phyloP scores from a whole-genome alignment of 805 yeast species.

The Nakazawaea ernobii region DNA sequence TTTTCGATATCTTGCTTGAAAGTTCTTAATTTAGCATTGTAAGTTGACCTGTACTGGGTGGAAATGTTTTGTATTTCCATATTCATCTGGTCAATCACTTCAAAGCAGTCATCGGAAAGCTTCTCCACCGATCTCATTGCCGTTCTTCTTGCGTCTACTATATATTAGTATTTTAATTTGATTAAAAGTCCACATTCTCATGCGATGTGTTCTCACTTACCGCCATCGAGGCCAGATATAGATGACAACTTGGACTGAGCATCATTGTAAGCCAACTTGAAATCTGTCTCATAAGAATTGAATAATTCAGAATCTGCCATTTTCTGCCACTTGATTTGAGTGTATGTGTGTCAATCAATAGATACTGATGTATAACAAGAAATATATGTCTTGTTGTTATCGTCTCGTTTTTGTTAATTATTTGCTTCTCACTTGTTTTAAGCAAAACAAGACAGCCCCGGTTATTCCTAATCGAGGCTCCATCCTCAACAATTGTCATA shows the following conservation, averaged over 20 bases:
- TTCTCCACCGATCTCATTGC: slow-evolving; percentile 57
- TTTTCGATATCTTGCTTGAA: slow-evolving; percentile 56
- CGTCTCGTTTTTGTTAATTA: neutral
- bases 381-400: neutral
- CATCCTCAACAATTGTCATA: too few relatives aligned
- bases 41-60: slow-evolving; percentile 62
- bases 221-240: slow-evolving; percentile 42
- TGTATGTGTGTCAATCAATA: neutral
- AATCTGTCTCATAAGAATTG: slow-evolving; percentile 63
- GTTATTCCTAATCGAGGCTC: too few relatives aligned
- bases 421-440: too few relatives aligned
- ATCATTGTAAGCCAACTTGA: slow-evolving; percentile 63
- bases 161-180: neutral
- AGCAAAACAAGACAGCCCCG: too few relatives aligned
- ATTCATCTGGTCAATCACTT: slow-evolving; percentile 79
- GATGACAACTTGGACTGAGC: slow-evolving; percentile 60
- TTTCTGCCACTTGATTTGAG: neutral
- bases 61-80: slow-evolving; percentile 83
- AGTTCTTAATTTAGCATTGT: slow-evolving; percentile 71
- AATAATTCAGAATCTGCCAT: slow-evolving; percentile 42
- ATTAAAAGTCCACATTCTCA: slow-evolving; percentile 1
- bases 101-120: slow-evolving; percentile 75
- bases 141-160: slow-evolving; percentile 40
- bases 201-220: slow-evolving; percentile 20
- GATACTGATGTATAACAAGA: neutral